phyloP scores from a whole-genome alignment of 2,329 filamentous ascomycete genomes.

The Fusarium sp. region DNA sequence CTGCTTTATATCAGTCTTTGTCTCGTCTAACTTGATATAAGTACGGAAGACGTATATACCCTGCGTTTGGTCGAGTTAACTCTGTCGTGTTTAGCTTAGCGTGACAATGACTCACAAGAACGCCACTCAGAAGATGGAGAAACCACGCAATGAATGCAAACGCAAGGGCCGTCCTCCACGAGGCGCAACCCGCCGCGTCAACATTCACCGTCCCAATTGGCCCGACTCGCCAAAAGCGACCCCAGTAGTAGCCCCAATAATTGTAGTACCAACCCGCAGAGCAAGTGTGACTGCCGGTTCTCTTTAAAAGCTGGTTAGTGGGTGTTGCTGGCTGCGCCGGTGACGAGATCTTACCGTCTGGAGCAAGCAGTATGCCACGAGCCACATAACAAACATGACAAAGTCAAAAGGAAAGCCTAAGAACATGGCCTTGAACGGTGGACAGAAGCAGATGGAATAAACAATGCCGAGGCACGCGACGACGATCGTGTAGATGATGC shows the following conservation, averaged over 20 bases:
- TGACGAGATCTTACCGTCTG: not conserved
- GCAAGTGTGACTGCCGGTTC: not conserved
- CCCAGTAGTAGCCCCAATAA: constrained; percentile 7
- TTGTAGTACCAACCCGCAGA: not conserved
- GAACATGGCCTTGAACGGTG: not conserved
- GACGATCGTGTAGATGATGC: constrained; percentile 2
- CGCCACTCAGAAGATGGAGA: not conserved
- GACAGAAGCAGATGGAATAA: not conserved
- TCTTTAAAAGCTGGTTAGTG: not conserved
- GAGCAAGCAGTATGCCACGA: constrained; percentile 6
- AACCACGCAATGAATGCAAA: constrained; percentile 4
- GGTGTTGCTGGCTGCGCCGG: accelerated
- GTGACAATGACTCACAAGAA: not conserved
- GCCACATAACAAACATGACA: constrained; percentile 4
- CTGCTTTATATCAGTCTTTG: not conserved
- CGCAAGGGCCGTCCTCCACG: not conserved
- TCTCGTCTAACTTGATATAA: not conserved
- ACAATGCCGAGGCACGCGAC: not conserved
- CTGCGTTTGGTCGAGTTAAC: not conserved
- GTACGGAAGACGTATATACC: not conserved
- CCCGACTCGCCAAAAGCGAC: not conserved
- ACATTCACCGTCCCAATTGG: not conserved
- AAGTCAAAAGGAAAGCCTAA: not conserved
- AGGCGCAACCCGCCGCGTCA: not conserved
- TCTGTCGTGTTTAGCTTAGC: accelerated